Evolutionary conservation across 108 stramenopile genomes (phyloP).

Genomic region (Fragilaria crotonensis): DNA sequence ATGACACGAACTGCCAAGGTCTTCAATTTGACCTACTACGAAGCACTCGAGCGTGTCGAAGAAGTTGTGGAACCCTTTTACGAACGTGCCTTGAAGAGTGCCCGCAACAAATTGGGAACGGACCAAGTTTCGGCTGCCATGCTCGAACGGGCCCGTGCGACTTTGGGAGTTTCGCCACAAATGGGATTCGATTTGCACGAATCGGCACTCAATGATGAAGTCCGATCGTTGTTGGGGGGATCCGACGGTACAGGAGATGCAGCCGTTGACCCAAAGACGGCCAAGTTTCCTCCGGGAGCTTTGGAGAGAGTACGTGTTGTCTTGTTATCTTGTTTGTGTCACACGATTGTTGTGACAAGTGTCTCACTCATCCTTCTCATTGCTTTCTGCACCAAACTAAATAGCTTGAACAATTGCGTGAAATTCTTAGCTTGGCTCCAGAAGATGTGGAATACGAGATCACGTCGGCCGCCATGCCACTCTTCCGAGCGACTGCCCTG

Average conservation of each 20-base stretch:
- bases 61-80: constrained; percentile 77
- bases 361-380: no score
- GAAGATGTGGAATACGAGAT: constrained; percentile 60
- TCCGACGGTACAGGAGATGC: background rate
- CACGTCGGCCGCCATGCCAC: constrained; percentile 43
- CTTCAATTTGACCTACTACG: constrained; percentile 27
- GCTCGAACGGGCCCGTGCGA: constrained; percentile 58
- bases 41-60: constrained; percentile 48
- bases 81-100: constrained; percentile 56
- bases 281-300: constrained; percentile 62
- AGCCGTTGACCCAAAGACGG: constrained; percentile 19
- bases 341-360: no score
- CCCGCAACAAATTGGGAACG: constrained; percentile 62
- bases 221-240: constrained; percentile 47
- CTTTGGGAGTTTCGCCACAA: constrained; percentile 66
- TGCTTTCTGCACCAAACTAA: no score
- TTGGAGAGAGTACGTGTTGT: constrained; percentile 58
- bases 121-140: constrained; percentile 61
- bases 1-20: constrained; percentile 67
- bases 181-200: constrained; percentile 69
- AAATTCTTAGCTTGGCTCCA: constrained; percentile 56
- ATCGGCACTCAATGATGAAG: constrained; percentile 59
- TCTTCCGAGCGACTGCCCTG: constrained; percentile 58
- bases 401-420: constrained; percentile 64
- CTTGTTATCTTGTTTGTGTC: no score